A percentile compares a stretch with the other conserved stretches of the same genome.
These are phyloP conservation scores for Solanum clarkiae DNA, from an alignment of 257 asterid genomes.

Conservation along the genomic window DNA sequence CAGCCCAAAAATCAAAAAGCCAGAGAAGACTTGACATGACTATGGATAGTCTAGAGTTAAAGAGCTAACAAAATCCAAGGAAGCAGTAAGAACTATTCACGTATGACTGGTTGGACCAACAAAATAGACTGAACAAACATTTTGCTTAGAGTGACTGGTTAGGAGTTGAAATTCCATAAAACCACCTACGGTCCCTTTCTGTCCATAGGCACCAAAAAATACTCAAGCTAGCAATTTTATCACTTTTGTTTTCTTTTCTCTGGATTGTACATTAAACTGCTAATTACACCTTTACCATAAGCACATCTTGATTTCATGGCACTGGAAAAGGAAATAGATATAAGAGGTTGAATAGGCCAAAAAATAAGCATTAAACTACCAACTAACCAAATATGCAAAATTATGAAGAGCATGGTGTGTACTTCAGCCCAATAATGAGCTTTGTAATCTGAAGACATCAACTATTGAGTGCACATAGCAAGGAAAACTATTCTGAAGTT, in stretches of 20 bases:
- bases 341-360: not conserved
- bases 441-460: not conserved
- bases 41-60: too few relatives aligned
- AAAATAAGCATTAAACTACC: not conserved
- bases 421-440: not conserved
- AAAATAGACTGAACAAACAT: too few relatives aligned
- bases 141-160: too few relatives aligned
- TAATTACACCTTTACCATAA: not conserved
- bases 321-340: not conserved
- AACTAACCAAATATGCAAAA: not conserved
- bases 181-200: too few relatives aligned
- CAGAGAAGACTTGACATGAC: too few relatives aligned
- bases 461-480: not conserved
- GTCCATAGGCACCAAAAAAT: too few relatives aligned
- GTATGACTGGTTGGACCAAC: too few relatives aligned
- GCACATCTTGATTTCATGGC: not conserved
- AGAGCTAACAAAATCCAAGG: too few relatives aligned
- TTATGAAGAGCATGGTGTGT: not conserved
- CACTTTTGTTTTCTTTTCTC: not conserved
- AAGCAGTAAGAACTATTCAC: too few relatives aligned
- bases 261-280: not conserved
- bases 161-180: too few relatives aligned
- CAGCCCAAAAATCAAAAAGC: too few relatives aligned
- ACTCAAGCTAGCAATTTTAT: not conserved
- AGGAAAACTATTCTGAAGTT: not conserved